Conservation (phyloP, 169 alveolate genomes). For the Babesia bovis region DNA sequence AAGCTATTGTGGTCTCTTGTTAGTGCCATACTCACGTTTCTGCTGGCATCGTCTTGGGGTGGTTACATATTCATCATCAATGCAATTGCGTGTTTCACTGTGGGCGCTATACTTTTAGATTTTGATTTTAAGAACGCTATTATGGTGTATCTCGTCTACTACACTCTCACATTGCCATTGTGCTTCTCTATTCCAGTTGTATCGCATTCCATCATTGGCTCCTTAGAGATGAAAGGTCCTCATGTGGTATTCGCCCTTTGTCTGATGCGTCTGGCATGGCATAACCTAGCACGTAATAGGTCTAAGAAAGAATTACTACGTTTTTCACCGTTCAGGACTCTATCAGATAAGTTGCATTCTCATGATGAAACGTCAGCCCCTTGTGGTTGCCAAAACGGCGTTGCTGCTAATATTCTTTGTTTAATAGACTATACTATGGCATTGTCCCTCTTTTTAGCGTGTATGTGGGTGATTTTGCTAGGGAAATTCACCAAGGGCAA, state of each 20-base stretch:
- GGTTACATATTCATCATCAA: slow-evolving; percentile 97
- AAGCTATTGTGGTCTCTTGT: slow-evolving; percentile 79
- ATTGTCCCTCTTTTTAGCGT: neutral
- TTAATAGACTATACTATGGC: neutral
- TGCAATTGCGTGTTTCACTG: slow-evolving; percentile 91
- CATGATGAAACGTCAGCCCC: no score
- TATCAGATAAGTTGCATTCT: neutral
- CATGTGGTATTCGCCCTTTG: slow-evolving; percentile 91
- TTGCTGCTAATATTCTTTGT: neutral
- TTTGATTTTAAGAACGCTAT: slow-evolving; percentile 84
- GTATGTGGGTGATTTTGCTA: neutral
- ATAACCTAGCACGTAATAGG: neutral
- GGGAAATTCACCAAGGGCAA: slow-evolving; percentile 74
- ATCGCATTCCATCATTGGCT: slow-evolving; percentile 84
- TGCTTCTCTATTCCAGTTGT: slow-evolving; percentile 96
- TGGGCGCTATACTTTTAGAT: slow-evolving; percentile 88
- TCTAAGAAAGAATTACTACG: neutral
- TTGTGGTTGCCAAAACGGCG: neutral
- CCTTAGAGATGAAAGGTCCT: slow-evolving; percentile 95
- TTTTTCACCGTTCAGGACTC: neutral
- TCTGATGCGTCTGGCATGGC: slow-evolving; percentile 43
- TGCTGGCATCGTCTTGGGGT: slow-evolving; percentile 99
- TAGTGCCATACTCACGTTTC: slow-evolving; percentile 78
- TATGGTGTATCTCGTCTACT: slow-evolving; percentile 90
- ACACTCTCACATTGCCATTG: slow-evolving; percentile 89